phyloP scores from a whole-genome alignment of 2,329 filamentous ascomycete genomes.

The Trichoderma asperellum region DNA sequence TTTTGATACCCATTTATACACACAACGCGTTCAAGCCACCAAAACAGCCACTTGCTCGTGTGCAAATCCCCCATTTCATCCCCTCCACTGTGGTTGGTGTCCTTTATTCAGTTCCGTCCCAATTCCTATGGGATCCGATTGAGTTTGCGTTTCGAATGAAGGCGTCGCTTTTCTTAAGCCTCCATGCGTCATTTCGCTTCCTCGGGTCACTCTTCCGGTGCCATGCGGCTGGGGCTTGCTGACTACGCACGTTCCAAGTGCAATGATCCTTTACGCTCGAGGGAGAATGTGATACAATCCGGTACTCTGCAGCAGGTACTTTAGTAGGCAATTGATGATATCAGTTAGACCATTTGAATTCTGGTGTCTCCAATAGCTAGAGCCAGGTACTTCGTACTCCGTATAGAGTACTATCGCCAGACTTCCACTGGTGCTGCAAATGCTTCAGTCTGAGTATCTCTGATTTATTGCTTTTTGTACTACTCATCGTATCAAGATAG shows the following conservation, averaged over 20 bases:
- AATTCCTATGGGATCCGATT: background rate
- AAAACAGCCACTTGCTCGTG: background rate
- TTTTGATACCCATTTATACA: background rate
- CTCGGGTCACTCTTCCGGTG: slow-evolving; percentile 37
- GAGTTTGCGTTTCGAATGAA: background rate
- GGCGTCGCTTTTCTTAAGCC: slow-evolving; percentile 30
- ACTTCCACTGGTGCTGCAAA: background rate
- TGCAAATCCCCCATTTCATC: slow-evolving; percentile 11
- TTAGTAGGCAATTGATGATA: no score
- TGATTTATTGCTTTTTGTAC: background rate
- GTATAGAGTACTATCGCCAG: background rate
- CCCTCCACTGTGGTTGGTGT: background rate
- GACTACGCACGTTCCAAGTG: background rate
- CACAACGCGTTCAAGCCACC: slow-evolving; percentile 3
- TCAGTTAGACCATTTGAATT: no score
- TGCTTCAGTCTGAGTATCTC: background rate
- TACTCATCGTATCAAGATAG: background rate
- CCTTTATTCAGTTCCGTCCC: background rate
- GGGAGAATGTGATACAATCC: background rate
- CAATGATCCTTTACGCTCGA: background rate
- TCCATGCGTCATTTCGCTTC: slow-evolving; percentile 38
- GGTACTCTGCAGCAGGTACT: background rate
- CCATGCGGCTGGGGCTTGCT: slow-evolving; percentile 30
- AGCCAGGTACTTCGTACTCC: background rate
- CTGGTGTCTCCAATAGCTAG: background rate